A percentile compares a stretch with the other conserved stretches of the same genome.
Evolutionary conservation across 257 asterid species (phyloP).

Genomic region (Solanum microdontum): DNA sequence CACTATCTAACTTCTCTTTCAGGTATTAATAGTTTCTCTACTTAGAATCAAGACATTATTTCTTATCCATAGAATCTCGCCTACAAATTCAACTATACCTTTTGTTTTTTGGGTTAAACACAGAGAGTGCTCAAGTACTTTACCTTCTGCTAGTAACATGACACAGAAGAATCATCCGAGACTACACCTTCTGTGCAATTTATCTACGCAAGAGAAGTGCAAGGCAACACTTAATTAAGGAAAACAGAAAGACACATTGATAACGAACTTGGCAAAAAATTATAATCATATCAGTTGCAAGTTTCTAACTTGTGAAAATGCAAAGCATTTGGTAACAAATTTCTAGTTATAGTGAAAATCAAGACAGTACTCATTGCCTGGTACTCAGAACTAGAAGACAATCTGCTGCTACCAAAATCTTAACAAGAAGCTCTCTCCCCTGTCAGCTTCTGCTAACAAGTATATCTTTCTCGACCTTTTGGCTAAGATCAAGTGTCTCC

Average conservation of each 20-base stretch:
- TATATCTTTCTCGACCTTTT: constrained; percentile 42
- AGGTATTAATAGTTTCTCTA: no score
- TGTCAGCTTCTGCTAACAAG: constrained; percentile 31
- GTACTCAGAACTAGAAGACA: background rate
- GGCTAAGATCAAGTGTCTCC: constrained; percentile 42
- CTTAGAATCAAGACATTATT: background rate
- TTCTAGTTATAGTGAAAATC: background rate
- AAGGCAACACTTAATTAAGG: background rate
- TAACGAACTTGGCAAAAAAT: background rate
- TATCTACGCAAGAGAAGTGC: background rate
- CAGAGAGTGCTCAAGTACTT: background rate
- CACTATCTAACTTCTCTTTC: no score
- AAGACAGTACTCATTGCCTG: background rate
- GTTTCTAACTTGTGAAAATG: background rate
- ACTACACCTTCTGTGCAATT: background rate
- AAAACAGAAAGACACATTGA: background rate
- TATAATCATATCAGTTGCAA: background rate
- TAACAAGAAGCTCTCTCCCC: constrained; percentile 4
- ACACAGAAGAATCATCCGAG: background rate
- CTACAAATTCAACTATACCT: background rate
- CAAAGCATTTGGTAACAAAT: background rate
- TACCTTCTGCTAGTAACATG: background rate
- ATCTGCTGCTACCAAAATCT: background rate
- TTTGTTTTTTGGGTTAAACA: background rate
- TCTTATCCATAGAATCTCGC: no score